phyloP scores from a whole-genome alignment of 345 rosid species.

The Lumnitzera littorea region DNA sequence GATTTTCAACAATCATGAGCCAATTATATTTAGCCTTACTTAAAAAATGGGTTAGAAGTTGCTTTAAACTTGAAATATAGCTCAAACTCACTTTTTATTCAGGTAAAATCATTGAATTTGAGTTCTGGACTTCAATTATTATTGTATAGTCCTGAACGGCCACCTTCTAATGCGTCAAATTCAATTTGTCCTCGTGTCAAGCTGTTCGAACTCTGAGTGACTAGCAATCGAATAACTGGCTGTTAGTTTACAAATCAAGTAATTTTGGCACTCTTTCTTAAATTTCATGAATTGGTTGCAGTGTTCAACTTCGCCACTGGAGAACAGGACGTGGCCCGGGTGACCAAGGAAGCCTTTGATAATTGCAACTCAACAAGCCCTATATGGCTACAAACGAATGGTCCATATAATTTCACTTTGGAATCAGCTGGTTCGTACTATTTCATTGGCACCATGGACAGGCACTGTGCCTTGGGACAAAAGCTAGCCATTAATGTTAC shows the following conservation, averaged over 20 bases:
- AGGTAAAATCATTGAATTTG: no score
- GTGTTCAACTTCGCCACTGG: constrained; percentile 25
- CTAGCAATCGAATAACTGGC: background rate
- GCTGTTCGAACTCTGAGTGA: background rate
- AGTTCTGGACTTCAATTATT: no score
- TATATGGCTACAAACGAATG: background rate
- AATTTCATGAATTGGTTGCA: constrained; percentile 5
- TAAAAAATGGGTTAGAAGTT: no score
- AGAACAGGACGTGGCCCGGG: constrained; percentile 32
- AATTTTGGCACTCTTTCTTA: background rate
- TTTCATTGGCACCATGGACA: constrained; percentile 20
- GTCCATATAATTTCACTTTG: constrained; percentile 25
- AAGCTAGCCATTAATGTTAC: constrained; percentile 22
- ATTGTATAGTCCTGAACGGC: no score
- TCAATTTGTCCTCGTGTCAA: no score
- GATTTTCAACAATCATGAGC: no score
- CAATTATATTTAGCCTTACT: no score
- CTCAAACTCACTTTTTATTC: no score
- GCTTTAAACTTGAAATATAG: no score
- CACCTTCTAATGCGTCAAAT: no score
- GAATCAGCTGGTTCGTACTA: constrained; percentile 29
- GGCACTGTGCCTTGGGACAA: constrained; percentile 29
- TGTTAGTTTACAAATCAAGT: background rate
- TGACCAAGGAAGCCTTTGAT: constrained; percentile 21
- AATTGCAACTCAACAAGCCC: constrained; percentile 25